Percentiles rank a stretch among this genome's conserved stretches.
These are phyloP conservation scores for Syzygium malaccense DNA, from an alignment of 441 rosid genomes.

Conservation along the genomic window DNA sequence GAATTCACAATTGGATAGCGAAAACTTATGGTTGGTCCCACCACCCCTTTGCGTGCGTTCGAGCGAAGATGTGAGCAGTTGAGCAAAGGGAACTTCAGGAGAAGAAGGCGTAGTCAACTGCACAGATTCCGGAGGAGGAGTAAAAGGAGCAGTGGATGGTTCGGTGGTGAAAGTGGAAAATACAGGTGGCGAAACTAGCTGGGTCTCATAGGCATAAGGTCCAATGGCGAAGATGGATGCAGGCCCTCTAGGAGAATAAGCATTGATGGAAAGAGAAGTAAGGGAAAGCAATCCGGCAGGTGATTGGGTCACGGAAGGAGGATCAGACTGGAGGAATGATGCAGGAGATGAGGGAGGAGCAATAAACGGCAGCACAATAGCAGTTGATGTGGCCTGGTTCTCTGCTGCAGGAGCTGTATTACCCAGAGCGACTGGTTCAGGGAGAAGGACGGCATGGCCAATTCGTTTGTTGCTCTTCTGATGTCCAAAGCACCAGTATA, in stretches of 20 bases:
- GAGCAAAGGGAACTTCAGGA: conserved; percentile 96
- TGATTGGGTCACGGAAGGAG: conserved; percentile 75
- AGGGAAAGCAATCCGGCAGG: conserved; percentile 64
- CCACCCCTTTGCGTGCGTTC: conserved; percentile 73
- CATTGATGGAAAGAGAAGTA: conserved; percentile 42
- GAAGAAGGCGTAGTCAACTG: conserved; percentile 87
- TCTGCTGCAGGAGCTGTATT: conserved; percentile 31
- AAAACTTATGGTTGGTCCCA: conserved; percentile 54
- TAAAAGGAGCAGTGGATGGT: conserved; percentile 89
- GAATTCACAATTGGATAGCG: conserved; percentile 59
- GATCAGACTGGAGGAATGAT: conserved; percentile 83
- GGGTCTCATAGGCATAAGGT: conserved; percentile 96
- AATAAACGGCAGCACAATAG: conserved; percentile 59
- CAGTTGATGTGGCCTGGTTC: conserved; percentile 41
- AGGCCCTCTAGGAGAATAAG: conserved; percentile 61
- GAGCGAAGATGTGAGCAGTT: conserved; percentile 80
- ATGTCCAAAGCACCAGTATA: conserved; percentile 75
- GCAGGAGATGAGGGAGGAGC: conserved; percentile 99
- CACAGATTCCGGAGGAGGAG: conserved; percentile 90
- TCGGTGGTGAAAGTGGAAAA: conserved; percentile 90
- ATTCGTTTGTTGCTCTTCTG: conserved; percentile 71
- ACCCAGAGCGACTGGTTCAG: conserved; percentile 48
- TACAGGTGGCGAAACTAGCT: conserved; percentile 89
- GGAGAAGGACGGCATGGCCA: conserved; percentile 75
- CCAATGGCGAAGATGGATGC: conserved; percentile 73